Percentiles rank a stretch among this genome's conserved stretches.
phyloP scores from a whole-genome alignment of 208 protist genomes.

The Trypanosoma cruzi region DNA sequence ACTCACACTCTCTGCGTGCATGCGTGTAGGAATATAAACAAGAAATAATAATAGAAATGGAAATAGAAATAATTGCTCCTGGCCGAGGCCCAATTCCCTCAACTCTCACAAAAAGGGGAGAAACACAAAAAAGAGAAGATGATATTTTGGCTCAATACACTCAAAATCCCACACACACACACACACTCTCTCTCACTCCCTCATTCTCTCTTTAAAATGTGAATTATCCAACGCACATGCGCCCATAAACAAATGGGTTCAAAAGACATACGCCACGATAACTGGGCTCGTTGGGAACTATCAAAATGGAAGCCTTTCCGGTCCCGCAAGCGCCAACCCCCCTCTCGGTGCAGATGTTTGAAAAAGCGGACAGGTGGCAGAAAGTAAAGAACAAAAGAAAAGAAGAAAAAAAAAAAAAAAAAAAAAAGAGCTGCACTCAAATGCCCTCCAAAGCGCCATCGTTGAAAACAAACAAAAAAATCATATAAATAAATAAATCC shows the following conservation, averaged over 20 bases:
- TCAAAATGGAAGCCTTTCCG: not conserved
- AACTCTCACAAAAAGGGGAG: too few relatives aligned
- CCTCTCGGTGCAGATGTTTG: too few relatives aligned
- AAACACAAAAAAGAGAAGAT: too few relatives aligned
- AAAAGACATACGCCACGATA: not conserved
- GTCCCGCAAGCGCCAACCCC: not conserved
- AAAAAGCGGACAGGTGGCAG: too few relatives aligned
- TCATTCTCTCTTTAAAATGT: too few relatives aligned
- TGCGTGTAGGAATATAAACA: too few relatives aligned
- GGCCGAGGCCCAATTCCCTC: too few relatives aligned
- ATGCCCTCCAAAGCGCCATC: not conserved
- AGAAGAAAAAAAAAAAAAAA: not conserved
- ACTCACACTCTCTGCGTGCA: too few relatives aligned
- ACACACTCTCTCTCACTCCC: not conserved
- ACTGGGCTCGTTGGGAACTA: not conserved
- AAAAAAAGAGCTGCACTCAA: not conserved
- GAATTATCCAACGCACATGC: too few relatives aligned
- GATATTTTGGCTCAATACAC: not conserved
- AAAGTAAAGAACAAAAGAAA: not conserved
- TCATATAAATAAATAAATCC: not conserved
- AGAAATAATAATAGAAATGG: too few relatives aligned
- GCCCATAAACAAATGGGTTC: not conserved
- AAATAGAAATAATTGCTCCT: too few relatives aligned
- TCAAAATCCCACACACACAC: not conserved
- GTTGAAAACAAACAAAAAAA: not conserved